Conservation (phyloP, 1,139 yeast genomes). For the Arxiozyma slooffiae region DNA sequence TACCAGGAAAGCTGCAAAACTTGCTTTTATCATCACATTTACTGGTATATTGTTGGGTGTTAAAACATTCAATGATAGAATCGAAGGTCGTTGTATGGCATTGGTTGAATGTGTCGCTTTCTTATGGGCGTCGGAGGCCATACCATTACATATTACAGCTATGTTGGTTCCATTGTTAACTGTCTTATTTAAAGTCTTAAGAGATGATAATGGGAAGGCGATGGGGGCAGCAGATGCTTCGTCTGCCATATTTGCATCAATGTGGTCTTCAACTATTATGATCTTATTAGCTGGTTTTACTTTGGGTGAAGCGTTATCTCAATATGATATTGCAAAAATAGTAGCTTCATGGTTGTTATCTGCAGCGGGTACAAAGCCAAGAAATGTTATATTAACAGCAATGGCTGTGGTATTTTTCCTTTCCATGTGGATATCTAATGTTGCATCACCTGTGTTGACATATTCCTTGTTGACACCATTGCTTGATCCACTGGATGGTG, state of each 20-base stretch:
- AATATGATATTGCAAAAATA: conserved; percentile 59
- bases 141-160: conserved; percentile 61
- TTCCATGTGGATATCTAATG: conserved; percentile 73
- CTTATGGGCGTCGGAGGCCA: conserved; percentile 66
- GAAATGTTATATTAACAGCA: conserved; percentile 50
- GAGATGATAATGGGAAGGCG: conserved; percentile 43
- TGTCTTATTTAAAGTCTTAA: conserved; percentile 49
- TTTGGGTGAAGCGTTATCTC: conserved; percentile 62
- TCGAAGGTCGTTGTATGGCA: conserved; percentile 59
- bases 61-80: conserved; percentile 48
- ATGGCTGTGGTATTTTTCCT: conserved; percentile 62
- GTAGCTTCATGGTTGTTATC: conserved; percentile 57
- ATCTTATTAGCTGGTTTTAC: conserved; percentile 66
- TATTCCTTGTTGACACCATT: conserved; percentile 59
- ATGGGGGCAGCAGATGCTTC: conserved; percentile 50
- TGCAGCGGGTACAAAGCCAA: conserved; percentile 58
- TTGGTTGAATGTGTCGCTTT: conserved; percentile 57
- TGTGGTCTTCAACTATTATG: conserved; percentile 73
- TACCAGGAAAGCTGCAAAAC: conserved; percentile 36
- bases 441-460: conserved; percentile 69
- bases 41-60: conserved; percentile 44
- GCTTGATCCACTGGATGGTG: conserved; percentile 51
- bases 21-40: conserved; percentile 37
- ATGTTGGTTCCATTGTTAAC: conserved; percentile 49
- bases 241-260: conserved; percentile 43